Conservation (phyloP, 805 yeast species). For the Jamesozyma hellenica region DNA sequence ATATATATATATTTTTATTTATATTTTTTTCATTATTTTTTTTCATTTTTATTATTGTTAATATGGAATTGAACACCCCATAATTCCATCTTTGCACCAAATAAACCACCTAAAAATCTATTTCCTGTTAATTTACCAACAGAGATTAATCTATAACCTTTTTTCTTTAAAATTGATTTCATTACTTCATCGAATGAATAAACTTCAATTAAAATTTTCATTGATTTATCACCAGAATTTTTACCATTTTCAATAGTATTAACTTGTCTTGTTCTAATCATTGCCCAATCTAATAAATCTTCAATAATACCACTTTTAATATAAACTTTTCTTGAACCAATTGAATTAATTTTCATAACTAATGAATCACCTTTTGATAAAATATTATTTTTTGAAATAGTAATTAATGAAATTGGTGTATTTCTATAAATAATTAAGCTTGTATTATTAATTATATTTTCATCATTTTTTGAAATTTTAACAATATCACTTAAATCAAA, state of each 20-base stretch:
- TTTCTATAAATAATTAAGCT: slow-evolving; percentile 52
- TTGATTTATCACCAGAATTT: slow-evolving; percentile 21
- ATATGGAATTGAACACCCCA: slow-evolving; percentile 33
- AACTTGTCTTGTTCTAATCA: slow-evolving; percentile 34
- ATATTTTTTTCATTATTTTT: background rate
- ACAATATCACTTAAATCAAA: slow-evolving; percentile 2
- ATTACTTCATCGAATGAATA: slow-evolving; percentile 42
- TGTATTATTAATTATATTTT: slow-evolving; percentile 30
- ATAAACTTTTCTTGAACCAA: slow-evolving; percentile 62
- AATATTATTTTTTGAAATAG: slow-evolving; percentile 36
- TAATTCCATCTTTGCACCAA: slow-evolving; percentile 24
- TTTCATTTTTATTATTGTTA: background rate
- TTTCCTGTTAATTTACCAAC: slow-evolving; percentile 21
- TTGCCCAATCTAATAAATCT: slow-evolving; percentile 55
- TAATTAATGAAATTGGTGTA: slow-evolving; percentile 59
- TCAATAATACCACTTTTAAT: slow-evolving; percentile 51
- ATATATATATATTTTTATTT: background rate
- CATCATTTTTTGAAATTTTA: background rate
- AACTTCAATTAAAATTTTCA: slow-evolving; percentile 37
- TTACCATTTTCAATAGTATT: slow-evolving; percentile 31
- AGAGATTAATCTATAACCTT: slow-evolving; percentile 36
- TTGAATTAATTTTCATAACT: slow-evolving; percentile 44
- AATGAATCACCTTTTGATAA: slow-evolving; percentile 34
- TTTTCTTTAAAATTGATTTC: slow-evolving; percentile 30
- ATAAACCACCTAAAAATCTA: slow-evolving; percentile 23